Evolutionary conservation across 2,329 filamentous ascomycete species (phyloP), one percentile per base, ranked within the genome.

Genomic region (Aspergillus felis): DNA sequence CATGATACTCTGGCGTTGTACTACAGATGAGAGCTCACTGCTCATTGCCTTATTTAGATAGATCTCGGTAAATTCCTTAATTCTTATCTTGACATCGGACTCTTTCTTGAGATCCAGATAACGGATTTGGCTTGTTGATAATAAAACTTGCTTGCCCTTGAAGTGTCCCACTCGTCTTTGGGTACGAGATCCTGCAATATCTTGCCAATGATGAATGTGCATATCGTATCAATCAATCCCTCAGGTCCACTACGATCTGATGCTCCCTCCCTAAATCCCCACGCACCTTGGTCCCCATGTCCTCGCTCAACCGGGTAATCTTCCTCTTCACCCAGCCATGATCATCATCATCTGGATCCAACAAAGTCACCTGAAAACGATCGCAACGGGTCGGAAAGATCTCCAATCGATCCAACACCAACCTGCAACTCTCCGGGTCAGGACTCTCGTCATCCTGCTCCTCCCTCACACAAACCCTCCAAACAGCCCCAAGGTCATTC

Each of bases 401-500:
- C 57, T 75, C 71, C 56, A 75, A 57, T 52, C 60, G 64, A 44
- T 66, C 60, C 24, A 70, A 53, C 28, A 50, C 57, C 50, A 73
- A 53, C 27, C 56, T 55, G 28, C 32, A 51, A n/a, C 20, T 29
- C 28, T 20, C 17, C 50, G 32, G 38, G 20, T 28, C 28, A 25
- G 48, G 27, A 24, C 17, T 49, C 14, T 20, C 27, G 2, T 12
- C 42, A n/a, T 48, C 51, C 17, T 38, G 32, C 32, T 57, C 55
- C 10, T 50, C 57, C 46, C 64, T 63, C 2, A 76, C 68, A 51
- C 58, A 51, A 54, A 77, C 71, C 51, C 68, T 71, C 73, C 75
- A 77, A 17, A 75, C 57, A 22, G 71, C 75, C 17, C 74, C 71
- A 12, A 77, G 57, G 64, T 77, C 74, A 67, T 76, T 77, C 53